phyloP scores from a whole-genome alignment of 371 early-diverging fungal genomes.

The Coemansia sp. region DNA sequence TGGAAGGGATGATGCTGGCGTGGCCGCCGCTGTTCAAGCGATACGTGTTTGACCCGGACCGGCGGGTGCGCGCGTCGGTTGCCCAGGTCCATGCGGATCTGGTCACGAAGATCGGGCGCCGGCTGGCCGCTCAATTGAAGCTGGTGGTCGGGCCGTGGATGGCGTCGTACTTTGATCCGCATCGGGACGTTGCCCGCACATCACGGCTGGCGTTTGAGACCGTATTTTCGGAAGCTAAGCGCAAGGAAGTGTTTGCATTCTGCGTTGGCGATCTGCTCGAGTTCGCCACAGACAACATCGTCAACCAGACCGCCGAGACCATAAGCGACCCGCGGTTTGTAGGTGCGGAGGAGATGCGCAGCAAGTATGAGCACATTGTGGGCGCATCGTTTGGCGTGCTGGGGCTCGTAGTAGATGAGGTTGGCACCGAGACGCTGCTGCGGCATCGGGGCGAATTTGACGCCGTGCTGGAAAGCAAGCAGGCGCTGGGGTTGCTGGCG shows the following conservation, averaged over 20 bases:
- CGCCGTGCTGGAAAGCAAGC: conserved; percentile 17
- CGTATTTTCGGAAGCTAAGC: conserved; percentile 41
- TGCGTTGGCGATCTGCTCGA: conserved; percentile 48
- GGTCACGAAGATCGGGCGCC: conserved; percentile 39
- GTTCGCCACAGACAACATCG: conserved; percentile 37
- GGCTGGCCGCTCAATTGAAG: conserved; percentile 42
- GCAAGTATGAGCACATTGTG: conserved; percentile 45
- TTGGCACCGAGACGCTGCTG: conserved; percentile 1
- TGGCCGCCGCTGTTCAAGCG: conserved; percentile 51
- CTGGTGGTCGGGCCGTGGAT: conserved; percentile 48
- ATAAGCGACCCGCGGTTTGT: conserved; percentile 47
- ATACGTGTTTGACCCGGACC: conserved; percentile 49
- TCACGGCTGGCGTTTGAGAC: conserved; percentile 39
- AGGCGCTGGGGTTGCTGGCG: conserved; percentile 3
- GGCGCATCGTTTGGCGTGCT: conserved; percentile 39
- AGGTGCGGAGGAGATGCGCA: conserved; percentile 48
- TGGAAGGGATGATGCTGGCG: conserved; percentile 44
- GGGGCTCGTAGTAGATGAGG: conserved; percentile 28
- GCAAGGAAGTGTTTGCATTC: conserved; percentile 41
- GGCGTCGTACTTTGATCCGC: conserved; percentile 45
- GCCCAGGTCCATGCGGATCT: conserved; percentile 32
- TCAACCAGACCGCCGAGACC: conserved; percentile 42
- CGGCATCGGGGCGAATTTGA: conserved; percentile 24
- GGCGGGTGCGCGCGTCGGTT: conserved; percentile 38
- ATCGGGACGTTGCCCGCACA: conserved; percentile 37